Percentiles rank a stretch among this genome's conserved stretches.
These are phyloP conservation scores for Hyaloscypha variabilis DNA, from an alignment of 495 filamentous ascomycete genomes.

Conservation along the genomic window DNA sequence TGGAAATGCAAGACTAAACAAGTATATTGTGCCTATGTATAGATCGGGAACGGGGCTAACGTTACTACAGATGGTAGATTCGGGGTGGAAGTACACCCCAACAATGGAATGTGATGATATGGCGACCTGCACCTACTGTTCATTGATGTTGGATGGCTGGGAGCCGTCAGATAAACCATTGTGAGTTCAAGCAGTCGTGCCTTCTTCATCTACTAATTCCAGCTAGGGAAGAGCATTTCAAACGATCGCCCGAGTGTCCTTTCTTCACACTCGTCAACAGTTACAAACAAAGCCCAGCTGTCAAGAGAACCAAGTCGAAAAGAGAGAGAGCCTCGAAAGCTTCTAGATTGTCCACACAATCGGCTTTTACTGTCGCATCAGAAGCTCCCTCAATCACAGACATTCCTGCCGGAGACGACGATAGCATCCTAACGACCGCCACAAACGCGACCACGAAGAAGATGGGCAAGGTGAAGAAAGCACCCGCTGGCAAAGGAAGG, in stretches of 20 bases:
- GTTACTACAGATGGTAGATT: slow-evolving; percentile 73
- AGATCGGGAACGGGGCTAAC: slow-evolving; percentile 29
- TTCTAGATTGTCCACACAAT: slow-evolving; percentile 65
- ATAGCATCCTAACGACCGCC: slow-evolving; percentile 65
- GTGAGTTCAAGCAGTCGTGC: slow-evolving; percentile 49
- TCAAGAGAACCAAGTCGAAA: slow-evolving; percentile 51
- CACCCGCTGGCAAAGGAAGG: slow-evolving; percentile 41
- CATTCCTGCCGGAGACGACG: slow-evolving; percentile 59
- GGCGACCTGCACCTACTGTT: slow-evolving; percentile 87
- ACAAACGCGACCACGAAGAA: slow-evolving; percentile 60
- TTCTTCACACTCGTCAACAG: slow-evolving; percentile 70
- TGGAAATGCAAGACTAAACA: slow-evolving; percentile 87
- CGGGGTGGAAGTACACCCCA: slow-evolving; percentile 93
- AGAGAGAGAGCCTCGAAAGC: slow-evolving; percentile 68
- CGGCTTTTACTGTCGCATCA: slow-evolving; percentile 37
- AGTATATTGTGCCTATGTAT: slow-evolving; percentile 49
- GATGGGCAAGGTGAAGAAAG: slow-evolving; percentile 53
- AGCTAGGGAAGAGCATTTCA: slow-evolving; percentile 81
- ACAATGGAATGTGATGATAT: slow-evolving; percentile 78
- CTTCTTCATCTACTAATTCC: slow-evolving; percentile 27
- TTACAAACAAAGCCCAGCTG: slow-evolving; percentile 38
- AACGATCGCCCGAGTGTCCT: slow-evolving; percentile 73
- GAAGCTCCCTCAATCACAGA: slow-evolving; percentile 58
- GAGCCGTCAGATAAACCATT: slow-evolving; percentile 86
- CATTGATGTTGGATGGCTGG: slow-evolving; percentile 85